Conservation (phyloP, 768 basidiomycete genomes). For the Russula emetica region DNA sequence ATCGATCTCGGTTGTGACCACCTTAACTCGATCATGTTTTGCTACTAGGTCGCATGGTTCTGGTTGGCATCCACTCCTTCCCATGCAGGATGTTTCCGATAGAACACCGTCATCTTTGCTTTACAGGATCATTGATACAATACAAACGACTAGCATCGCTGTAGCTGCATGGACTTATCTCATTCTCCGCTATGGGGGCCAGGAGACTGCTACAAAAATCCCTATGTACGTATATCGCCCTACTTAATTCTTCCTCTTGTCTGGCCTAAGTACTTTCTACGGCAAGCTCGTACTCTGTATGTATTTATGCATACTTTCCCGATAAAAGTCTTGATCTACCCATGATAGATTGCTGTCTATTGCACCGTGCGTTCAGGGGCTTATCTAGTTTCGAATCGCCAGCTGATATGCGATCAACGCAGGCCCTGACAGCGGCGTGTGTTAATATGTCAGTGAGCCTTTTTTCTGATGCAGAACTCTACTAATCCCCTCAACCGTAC, state of each 20-base stretch:
- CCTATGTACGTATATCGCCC: not conserved
- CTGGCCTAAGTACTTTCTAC: not conserved
- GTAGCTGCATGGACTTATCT: not conserved
- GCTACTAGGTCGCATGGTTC: constrained; percentile 8
- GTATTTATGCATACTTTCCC: not conserved
- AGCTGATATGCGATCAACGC: not conserved
- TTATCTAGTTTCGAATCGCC: not conserved
- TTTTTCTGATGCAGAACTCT: not conserved
- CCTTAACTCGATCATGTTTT: not conserved
- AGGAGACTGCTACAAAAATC: not conserved
- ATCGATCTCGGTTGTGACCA: not conserved
- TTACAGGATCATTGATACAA: constrained; percentile 5
- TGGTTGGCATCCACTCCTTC: not conserved
- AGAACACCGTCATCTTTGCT: not conserved
- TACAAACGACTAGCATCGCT: constrained; percentile 5
- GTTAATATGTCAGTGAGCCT: constrained; percentile 5
- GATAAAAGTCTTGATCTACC: not conserved
- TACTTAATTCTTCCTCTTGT: not conserved
- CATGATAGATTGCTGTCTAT: not conserved
- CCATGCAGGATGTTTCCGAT: not conserved
- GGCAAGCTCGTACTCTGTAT: constrained; percentile 1
- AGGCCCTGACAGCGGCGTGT: constrained; percentile 4
- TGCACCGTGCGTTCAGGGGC: not conserved
- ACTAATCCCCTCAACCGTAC: not conserved
- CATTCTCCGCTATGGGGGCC: not conserved